Evolutionary conservation across 805 yeast species (phyloP), one percentile per base, ranked within the genome.

Genomic region (Candida pini): DNA sequence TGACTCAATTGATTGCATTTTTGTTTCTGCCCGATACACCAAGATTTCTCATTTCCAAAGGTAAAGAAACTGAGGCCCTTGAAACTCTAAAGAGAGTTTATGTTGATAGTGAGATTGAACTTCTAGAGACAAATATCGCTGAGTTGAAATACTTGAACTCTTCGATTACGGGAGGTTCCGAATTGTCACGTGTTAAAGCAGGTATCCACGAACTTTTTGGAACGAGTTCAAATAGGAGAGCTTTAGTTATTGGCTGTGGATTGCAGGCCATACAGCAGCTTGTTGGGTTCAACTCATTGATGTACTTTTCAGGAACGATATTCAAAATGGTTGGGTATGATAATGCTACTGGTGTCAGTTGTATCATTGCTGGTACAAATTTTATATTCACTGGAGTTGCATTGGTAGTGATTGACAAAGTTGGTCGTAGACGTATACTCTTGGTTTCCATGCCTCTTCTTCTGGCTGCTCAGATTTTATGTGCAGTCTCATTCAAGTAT

Each of bases 241-340:
- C 78, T 3, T 61, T 73, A 34, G 56, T 71, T 15, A 63, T 73
- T 38, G 78, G 71, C 3, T 73, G 78, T 58, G 78, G 78, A 9
- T 61, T 73, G 36, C 78, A 73, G 45, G 77, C 75, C 17, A 63
- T 68, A 39, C 79, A 73, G 51, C 79, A 73, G 47, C 68, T 73
- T 42, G 71, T 76, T 14, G 79, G 79, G 4, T 73, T 72, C 56
- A 73, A 73, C 54, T 71, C 78, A 8, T 58, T 73, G 47, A 73
- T 73, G 78, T 73, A 71, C 52, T 73, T 73, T 44, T 67, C 75
- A 44, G 62, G 75, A 9, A 71, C 78, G 14, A 72, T 73, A 34
- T 73, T 73, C 48, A 66, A 72, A 52, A 68, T 71, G 42, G 65
- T 69, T 30, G 78, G 78, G 2, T 73, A 68, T 51, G 35, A 63